A percentile compares a stretch with the other conserved stretches of the same genome.
phyloP scores from a whole-genome alignment of 352 stramenopile species.

The Pythium grandisporangium region DNA sequence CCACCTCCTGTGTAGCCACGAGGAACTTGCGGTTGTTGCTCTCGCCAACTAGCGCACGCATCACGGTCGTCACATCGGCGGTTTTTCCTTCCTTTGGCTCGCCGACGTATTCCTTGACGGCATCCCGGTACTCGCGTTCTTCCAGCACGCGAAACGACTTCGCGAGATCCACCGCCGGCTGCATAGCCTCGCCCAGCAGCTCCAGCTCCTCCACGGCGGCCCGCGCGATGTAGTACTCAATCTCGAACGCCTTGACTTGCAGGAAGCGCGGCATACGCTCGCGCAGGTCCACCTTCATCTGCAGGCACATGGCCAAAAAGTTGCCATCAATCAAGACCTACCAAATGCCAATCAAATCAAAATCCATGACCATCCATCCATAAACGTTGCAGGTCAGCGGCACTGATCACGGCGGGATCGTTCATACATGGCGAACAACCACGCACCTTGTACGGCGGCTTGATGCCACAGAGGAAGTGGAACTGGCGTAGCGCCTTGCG shows the following conservation, averaged over 20 bases:
- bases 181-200: constrained; percentile 52
- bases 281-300: constrained; percentile 81
- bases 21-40: constrained; percentile 77
- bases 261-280: constrained; percentile 76
- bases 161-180: constrained; percentile 49
- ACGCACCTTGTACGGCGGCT: constrained; percentile 66
- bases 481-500: constrained; percentile 83
- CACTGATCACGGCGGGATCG: too few relatives aligned
- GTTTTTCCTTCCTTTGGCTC: too few relatives aligned
- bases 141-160: constrained; percentile 63
- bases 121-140: constrained; percentile 14
- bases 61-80: constrained; percentile 43
- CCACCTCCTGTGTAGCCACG: constrained; percentile 79
- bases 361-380: too few relatives aligned
- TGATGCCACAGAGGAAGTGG: constrained; percentile 84
- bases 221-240: constrained; percentile 62
- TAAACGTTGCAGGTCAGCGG: too few relatives aligned
- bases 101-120: constrained; percentile 6
- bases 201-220: constrained; percentile 65
- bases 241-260: constrained; percentile 68
- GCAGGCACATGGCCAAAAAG: constrained; percentile 81
- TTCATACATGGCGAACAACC: too few relatives aligned
- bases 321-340: constrained; percentile 74
- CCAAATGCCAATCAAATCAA: too few relatives aligned
- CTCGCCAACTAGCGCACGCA: constrained; percentile 49